Evolutionary conservation across 176 grass and related monocot species (phyloP).

Genomic region (Carex cristatella): DNA sequence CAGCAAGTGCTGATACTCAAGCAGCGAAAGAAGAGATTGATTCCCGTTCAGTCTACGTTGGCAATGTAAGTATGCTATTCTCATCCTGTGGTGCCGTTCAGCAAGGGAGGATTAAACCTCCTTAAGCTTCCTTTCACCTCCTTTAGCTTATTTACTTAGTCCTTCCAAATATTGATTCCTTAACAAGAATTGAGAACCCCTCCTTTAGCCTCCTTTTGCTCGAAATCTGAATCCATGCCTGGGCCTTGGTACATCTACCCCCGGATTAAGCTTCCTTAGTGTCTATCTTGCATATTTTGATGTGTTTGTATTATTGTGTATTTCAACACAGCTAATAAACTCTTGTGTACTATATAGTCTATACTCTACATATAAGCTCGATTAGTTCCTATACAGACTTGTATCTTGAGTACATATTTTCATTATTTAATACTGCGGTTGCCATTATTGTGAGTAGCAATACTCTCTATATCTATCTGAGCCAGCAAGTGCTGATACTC

Average conservation of each 20-base stretch:
- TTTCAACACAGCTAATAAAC: neutral
- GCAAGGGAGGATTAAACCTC: no score
- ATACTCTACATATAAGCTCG: neutral
- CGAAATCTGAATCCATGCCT: no score
- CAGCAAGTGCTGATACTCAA: conserved; percentile 17
- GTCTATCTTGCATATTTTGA: neutral
- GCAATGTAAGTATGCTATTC: conserved; percentile 26
- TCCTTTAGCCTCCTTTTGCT: no score
- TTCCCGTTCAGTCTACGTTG: conserved; percentile 37
- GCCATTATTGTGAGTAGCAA: neutral
- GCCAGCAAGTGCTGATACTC: conserved; percentile 18
- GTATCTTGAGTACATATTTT: neutral
- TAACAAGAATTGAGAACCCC: no score
- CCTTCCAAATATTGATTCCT: no score
- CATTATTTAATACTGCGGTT: neutral
- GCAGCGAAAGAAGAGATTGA: conserved; percentile 34
- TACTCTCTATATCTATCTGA: neutral
- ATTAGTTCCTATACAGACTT: neutral
- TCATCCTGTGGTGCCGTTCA: neutral
- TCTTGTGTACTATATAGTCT: neutral
- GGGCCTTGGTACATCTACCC: no score
- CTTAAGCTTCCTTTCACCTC: no score
- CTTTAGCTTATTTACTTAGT: no score
- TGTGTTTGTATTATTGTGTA: neutral
- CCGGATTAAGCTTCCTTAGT: no score